Conservation (phyloP, 2,329 filamentous ascomycete genomes). For the Epichloe brachyelytri region DNA sequence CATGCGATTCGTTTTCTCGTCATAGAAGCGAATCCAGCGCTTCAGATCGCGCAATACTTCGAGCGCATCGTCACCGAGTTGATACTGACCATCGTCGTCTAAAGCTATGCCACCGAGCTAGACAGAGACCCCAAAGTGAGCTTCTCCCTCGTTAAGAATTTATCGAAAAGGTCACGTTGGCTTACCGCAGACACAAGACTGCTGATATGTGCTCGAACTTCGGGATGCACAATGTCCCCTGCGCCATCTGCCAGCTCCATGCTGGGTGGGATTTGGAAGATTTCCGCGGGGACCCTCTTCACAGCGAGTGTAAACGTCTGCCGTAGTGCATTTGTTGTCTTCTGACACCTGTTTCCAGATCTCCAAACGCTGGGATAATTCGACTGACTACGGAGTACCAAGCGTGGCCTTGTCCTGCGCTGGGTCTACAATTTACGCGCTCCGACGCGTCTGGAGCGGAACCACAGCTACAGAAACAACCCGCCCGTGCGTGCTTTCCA, state of each 20-base stretch:
- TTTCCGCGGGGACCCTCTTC: neutral
- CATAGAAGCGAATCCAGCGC: constrained; percentile 89
- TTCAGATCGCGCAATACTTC: constrained; percentile 88
- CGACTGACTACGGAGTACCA: no score
- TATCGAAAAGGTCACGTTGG: constrained; percentile 14
- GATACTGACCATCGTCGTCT: constrained; percentile 70
- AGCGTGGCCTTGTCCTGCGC: no score
- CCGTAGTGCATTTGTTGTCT: neutral
- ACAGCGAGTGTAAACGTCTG: neutral
- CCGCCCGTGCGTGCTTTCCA: no score
- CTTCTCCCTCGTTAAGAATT: neutral
- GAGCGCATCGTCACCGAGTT: constrained; percentile 83
- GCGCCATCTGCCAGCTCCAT: constrained; percentile 44
- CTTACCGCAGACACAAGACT: constrained; percentile 85
- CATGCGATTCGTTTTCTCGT: constrained; percentile 84
- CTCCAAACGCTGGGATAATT: neutral
- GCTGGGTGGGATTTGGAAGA: constrained; percentile 3
- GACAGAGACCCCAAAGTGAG: neutral
- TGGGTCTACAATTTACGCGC: constrained; percentile 9
- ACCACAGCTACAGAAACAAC: neutral
- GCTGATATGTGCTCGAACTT: constrained; percentile 86
- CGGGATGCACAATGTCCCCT: constrained; percentile 65
- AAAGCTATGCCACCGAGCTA: constrained; percentile 75
- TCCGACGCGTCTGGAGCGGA: constrained; percentile 11
- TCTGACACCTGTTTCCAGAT: neutral